Evolutionary conservation across 75 land plant species (phyloP).

Genomic region (Pinus tabuliformis): DNA sequence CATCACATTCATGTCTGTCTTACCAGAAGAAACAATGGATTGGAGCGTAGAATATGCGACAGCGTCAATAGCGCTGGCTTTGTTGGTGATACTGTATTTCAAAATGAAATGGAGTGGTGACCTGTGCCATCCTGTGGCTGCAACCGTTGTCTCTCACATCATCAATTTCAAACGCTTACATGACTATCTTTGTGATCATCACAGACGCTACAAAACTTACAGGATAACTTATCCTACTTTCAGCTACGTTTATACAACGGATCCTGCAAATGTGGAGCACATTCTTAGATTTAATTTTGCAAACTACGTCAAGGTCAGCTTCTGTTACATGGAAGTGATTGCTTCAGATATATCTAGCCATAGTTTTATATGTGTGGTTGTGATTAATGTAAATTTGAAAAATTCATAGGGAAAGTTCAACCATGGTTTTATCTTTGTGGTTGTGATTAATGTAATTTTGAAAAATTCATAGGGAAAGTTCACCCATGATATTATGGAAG

Average conservation of each 20-base stretch:
- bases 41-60: too few species aligned
- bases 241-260: slow-evolving; percentile 6
- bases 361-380: neutral
- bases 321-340: neutral
- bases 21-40: too few species aligned
- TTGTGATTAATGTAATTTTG: neutral
- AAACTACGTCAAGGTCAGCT: slow-evolving; percentile 17
- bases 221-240: slow-evolving; percentile 2
- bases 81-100: too few species aligned
- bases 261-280: slow-evolving; percentile 18
- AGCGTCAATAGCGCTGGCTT: too few species aligned
- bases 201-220: slow-evolving; percentile 9
- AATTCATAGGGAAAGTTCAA: slow-evolving; percentile 25
- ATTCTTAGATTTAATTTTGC: slow-evolving; percentile 19
- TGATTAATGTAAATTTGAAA: neutral
- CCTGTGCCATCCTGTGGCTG: too few species aligned
- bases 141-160: too few species aligned
- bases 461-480: slow-evolving; percentile 27
- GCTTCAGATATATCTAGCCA: too few species aligned
- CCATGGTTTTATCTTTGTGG: neutral
- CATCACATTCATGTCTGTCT: too few species aligned
- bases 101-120: too few species aligned
- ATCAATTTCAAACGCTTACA: neutral
- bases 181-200: neutral
- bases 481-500: slow-evolving; percentile 17